These are phyloP conservation scores for Misopates orontium DNA, from an alignment of 257 asterid genomes.

Conservation along the genomic window DNA sequence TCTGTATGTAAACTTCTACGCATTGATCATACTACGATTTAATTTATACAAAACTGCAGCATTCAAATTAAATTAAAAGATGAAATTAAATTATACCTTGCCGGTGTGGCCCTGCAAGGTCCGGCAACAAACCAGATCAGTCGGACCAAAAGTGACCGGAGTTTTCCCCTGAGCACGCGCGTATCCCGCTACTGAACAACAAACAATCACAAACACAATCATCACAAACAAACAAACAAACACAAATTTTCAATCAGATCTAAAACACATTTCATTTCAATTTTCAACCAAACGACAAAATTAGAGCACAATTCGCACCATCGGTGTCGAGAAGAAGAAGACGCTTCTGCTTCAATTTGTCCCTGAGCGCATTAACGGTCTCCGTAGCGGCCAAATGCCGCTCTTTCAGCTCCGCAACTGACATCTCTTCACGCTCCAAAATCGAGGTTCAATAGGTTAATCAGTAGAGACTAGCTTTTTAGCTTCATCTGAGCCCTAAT, in stretches of 20 bases:
- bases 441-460: neutral
- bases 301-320: slow-evolving; percentile 39
- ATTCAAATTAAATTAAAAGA: neutral
- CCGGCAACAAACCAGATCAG: slow-evolving; percentile 98
- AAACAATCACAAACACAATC: slow-evolving; percentile 3
- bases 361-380: slow-evolving; percentile 70
- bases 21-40: too few relatives aligned
- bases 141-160: slow-evolving; percentile 82
- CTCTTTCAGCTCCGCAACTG: slow-evolving; percentile 85
- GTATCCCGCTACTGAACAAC: slow-evolving; percentile 66
- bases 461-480: neutral
- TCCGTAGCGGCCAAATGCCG: slow-evolving; percentile 88
- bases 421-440: slow-evolving; percentile 44
- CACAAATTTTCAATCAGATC: slow-evolving; percentile 48
- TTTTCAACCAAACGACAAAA: slow-evolving; percentile 15
- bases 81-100: slow-evolving; percentile 47
- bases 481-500: slow-evolving; percentile 26
- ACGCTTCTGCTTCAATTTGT: slow-evolving; percentile 70
- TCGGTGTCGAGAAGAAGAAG: slow-evolving; percentile 84
- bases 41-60: neutral
- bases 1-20: too few relatives aligned
- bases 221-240: slow-evolving; percentile 4
- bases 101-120: slow-evolving; percentile 97
- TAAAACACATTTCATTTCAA: neutral
- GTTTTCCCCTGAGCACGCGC: slow-evolving; percentile 83